Base-by-base conservation (phyloP, 352 stramenopile species). In the Phytophthora megakarya region DNA sequence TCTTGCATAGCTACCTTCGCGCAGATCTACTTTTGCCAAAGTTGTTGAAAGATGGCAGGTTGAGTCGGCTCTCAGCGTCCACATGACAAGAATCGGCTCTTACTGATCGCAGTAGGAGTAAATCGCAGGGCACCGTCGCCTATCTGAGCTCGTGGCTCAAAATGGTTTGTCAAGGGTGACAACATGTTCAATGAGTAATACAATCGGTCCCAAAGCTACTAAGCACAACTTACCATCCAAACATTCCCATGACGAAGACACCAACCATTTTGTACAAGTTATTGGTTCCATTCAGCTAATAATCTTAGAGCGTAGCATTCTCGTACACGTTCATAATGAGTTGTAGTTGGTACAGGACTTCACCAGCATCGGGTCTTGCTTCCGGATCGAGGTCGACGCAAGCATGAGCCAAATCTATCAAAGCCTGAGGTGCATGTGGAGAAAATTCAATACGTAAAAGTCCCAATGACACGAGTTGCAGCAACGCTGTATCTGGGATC, bases 391-490 rank as follows among this genome's bases (percentile, higher is more conserved):
- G 18, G 3, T 65, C 57, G 10, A 84, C 68, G 38, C 78, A 88
- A 9, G 58, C 58, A 5, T 57, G 48, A 3, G 52, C 76, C 0
- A 88, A 48, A 23, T 73, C 56, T 1, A 74, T 47, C 1, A 85
- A 22, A 19, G 43, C 54, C 1, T 70, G 61, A 0, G 54, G 35
- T n/a, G 72, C 62, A 6, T 70, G n/a, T 9, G 12, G 9, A 15
- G 76, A 78, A 32, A 88, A 84, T 45, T 80, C 35, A 1, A 82
- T 53, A 3, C 51, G 19, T 3, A 85, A 28, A 0, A 66, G 51
- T 2, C 78, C 76, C 3, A 78, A 26, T 0, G 76, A 73, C 21
- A 87, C 73, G n/a, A 80, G 39, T 42, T 87, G 78, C 37, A 86
- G 59, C 15, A 86, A 33, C 10, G 64, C 72, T 1, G 60, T 69